Evolutionary conservation across 2,329 filamentous ascomycete genomes (phyloP).

Genomic region (Fusarium metavorans): DNA sequence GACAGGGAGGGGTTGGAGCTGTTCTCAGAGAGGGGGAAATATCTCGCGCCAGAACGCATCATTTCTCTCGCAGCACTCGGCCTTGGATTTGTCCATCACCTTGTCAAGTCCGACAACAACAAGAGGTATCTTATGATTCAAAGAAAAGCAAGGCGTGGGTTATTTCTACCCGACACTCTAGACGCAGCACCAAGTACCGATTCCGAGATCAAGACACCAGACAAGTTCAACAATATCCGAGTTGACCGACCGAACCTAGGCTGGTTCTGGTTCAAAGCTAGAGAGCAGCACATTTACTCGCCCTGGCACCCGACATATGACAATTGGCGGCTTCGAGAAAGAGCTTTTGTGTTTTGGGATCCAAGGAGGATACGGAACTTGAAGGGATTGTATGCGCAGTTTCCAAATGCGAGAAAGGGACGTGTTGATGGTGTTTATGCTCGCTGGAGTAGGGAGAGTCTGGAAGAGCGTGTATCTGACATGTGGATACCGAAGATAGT

Average conservation of each 20-base stretch:
- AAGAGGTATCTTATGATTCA: not conserved
- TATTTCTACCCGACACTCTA: not conserved
- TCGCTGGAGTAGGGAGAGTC: not conserved
- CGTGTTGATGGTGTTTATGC: not conserved
- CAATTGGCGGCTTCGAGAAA: not conserved
- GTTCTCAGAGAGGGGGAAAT: not conserved
- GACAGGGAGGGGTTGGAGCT: not conserved
- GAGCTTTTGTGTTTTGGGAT: not conserved
- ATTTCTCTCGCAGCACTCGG: not conserved
- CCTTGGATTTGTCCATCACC: not conserved
- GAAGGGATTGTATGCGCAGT: not conserved
- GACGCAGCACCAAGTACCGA: not conserved
- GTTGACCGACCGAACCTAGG: not conserved
- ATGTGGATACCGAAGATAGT: not conserved
- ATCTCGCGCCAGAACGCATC: not conserved
- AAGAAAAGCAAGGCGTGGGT: not conserved
- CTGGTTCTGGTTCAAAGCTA: not conserved
- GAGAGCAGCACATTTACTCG: not conserved
- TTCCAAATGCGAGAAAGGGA: not conserved
- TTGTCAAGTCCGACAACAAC: not conserved
- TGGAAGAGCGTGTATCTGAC: not conserved
- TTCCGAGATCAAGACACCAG: not conserved
- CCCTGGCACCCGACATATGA: not conserved
- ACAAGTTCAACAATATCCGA: not conserved
- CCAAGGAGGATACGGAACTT: not conserved